Evolutionary conservation across 163 green algal genomes (phyloP), one percentile per base, ranked within the genome.

Genomic region (Picocystis sp.): DNA sequence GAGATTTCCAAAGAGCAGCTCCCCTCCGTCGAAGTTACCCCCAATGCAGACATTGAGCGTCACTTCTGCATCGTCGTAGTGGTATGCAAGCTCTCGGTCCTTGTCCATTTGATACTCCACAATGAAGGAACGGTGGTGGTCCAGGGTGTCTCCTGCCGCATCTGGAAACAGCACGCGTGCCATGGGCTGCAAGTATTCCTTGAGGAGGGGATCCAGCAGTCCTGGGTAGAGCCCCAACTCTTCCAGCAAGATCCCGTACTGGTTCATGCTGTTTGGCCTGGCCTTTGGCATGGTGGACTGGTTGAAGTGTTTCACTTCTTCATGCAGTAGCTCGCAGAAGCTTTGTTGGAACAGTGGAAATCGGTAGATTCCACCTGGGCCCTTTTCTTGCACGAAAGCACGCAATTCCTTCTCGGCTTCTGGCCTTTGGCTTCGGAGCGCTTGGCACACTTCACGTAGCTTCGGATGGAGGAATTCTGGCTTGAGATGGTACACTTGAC

Each of bases 41-140:
- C 53, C 53, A 3, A 60, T 45, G 47, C 53, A 60, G 9, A 60
- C 53, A 43, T 60, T 60, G 19, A 60, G 53, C 21, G 53, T 60
- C 43, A 60, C 53, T 24, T 60, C 53, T n/a, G 53, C 57, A 21
- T 60, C 53, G 47, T 60, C 53, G 19, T 61, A 45, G 47, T 60
- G 53, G 34, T 61, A 60, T 2, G 52, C 52, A 23, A 58, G 52
- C 14, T 47, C 25, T 24, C n/a, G 43, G 29, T 58, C 52, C 14
- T 49, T 49, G 25, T 22, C 23, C n/a, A 45, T n/a, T 3, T 58
- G 22, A 33, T 58, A 58, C 14, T n/a, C 13, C 19, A 58, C 52
- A n/a, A 22, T 58, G 34, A 58, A 58, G 43, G 52, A 58, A 6
- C 52, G 34, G 38, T 58, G 52, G 15, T 53, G 34, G 15, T 58